These are phyloP conservation scores for Chalciporus pseudorubinellus DNA, from an alignment of 768 basidiomycete genomes.

Conservation along the genomic window DNA sequence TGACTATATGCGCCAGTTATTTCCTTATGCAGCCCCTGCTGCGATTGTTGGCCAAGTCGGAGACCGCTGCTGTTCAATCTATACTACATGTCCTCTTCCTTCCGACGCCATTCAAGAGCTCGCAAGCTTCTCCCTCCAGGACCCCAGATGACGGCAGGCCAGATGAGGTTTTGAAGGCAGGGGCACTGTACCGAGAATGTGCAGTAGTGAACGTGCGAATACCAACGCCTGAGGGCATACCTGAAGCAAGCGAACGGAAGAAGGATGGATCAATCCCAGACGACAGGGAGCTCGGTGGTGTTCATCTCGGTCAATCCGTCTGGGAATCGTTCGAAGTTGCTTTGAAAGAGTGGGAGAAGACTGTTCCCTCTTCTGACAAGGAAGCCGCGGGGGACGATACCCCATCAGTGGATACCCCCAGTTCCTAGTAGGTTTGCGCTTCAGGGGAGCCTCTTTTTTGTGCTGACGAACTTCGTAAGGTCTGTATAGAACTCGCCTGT, in stretches of 20 bases:
- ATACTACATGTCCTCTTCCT: constrained; percentile 81
- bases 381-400: constrained; percentile 21
- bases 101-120: constrained; percentile 71
- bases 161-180: constrained; percentile 73
- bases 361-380: constrained; percentile 20
- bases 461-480: constrained; percentile 5
- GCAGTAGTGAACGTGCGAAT: constrained; percentile 54
- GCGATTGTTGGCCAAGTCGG: constrained; percentile 66
- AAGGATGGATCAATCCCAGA: constrained; percentile 43
- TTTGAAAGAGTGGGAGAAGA: constrained; percentile 64
- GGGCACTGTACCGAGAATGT: constrained; percentile 75
- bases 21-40: constrained; percentile 64
- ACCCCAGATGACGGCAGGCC: constrained; percentile 22
- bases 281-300: constrained; percentile 72
- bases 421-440: constrained; percentile 11
- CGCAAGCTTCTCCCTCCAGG: constrained; percentile 22
- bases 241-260: constrained; percentile 26
- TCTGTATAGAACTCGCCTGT: background rate
- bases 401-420: constrained; percentile 24
- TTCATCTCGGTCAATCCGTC: constrained; percentile 60
- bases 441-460: background rate
- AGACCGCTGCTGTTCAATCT: constrained; percentile 62
- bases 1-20: constrained; percentile 46
- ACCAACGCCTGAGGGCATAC: constrained; percentile 21
- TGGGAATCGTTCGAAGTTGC: constrained; percentile 76